A percentile compares a stretch with the other conserved stretches of the same genome.
Conservation (phyloP, 2,329 filamentous ascomycete genomes). For the Aspergillus ustus region DNA sequence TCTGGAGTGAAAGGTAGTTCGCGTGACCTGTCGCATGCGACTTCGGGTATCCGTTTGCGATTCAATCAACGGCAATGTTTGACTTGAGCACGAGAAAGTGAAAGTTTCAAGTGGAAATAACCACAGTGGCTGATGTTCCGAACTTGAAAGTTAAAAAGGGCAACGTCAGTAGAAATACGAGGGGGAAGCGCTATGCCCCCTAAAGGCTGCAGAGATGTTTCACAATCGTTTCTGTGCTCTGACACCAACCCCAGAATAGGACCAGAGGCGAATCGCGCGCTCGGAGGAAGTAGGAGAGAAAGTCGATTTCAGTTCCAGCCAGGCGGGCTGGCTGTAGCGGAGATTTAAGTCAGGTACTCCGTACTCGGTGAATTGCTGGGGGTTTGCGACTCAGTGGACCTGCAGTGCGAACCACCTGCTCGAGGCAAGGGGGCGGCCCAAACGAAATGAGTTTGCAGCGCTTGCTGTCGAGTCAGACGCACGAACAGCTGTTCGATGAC, state of each 20-base stretch:
- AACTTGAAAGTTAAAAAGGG: neutral
- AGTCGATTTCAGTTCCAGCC: constrained; percentile 8
- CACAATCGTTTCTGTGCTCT: constrained; percentile 22
- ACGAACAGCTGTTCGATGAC: neutral
- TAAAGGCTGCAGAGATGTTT: constrained; percentile 28
- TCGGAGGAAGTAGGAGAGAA: neutral
- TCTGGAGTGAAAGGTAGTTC: neutral
- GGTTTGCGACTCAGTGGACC: constrained; percentile 9
- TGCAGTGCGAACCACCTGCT: constrained; percentile 18
- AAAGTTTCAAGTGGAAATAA: neutral
- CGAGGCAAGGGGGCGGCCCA: constrained; percentile 13
- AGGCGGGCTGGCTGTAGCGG: constrained; percentile 14
- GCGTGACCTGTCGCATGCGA: constrained; percentile 10
- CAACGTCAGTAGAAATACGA: constrained; percentile 16
- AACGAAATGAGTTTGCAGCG: constrained; percentile 3
- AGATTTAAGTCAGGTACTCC: constrained; percentile 18
- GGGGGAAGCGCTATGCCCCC: constrained; percentile 16
- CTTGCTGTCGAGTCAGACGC: neutral
- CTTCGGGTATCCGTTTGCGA: constrained; percentile 6
- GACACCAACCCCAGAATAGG: constrained; percentile 17
- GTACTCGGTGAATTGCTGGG: constrained; percentile 5
- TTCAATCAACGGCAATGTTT: neutral
- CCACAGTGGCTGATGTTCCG: neutral
- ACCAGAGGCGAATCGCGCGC: neutral
- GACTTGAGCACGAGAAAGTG: neutral